Evolutionary conservation across 164 flowering plant species (phyloP).

Genomic region (Houttuynia cordata): DNA sequence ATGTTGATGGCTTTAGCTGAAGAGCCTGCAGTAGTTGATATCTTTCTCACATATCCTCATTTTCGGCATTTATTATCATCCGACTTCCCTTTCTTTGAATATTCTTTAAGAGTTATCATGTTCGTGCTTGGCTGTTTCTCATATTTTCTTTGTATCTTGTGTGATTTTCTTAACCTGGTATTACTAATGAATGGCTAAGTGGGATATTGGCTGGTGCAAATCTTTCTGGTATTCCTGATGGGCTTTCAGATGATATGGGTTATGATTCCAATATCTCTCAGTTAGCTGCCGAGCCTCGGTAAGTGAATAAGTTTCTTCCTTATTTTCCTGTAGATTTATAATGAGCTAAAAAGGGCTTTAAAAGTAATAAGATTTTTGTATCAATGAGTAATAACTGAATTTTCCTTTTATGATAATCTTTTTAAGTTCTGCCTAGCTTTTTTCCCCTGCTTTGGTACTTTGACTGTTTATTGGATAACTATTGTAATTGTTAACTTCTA

Average conservation of each 20-base stretch:
- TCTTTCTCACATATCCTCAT: conserved; percentile 90
- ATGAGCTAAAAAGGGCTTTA: no score
- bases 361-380: no score
- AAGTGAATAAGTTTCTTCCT: conserved; percentile 6
- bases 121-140: neutral
- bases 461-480: no score
- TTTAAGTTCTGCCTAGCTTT: no score
- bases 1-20: conserved; percentile 88
- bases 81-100: neutral
- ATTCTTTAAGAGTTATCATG: neutral
- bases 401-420: no score
- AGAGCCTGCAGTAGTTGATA: conserved; percentile 70
- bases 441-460: no score
- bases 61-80: neutral
- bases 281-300: conserved; percentile 92
- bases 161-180: conserved; percentile 45
- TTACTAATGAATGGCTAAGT: conserved; percentile 95
- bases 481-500: no score
- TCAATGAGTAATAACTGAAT: no score
- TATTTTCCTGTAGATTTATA: no score
- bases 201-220: conserved; percentile 52
- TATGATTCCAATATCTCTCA: conserved; percentile 54
- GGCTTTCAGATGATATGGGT: conserved; percentile 39
- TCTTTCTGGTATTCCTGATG: conserved; percentile 41
- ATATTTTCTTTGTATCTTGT: neutral